Conservation (phyloP, 257 asterid species). For the Primulina eburnea region DNA sequence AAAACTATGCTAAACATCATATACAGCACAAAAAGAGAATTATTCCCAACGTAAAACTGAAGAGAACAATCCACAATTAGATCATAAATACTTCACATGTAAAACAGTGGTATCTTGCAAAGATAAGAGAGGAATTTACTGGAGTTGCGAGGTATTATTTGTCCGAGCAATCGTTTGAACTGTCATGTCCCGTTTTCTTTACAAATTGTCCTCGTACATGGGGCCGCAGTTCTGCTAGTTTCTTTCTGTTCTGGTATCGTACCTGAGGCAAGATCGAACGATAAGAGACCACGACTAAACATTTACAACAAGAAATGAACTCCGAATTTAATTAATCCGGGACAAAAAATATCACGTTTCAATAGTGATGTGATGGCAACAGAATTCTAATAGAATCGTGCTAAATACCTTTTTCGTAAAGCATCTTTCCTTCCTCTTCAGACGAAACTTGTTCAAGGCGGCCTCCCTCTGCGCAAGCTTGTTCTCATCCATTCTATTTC, state of each 20-base stretch:
- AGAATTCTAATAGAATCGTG: neutral
- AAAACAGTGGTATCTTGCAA: slow-evolving; percentile 1
- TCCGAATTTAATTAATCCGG: no score
- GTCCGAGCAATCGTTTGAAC: slow-evolving; percentile 44
- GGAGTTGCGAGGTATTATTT: slow-evolving; percentile 27
- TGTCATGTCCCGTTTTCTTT: slow-evolving; percentile 40
- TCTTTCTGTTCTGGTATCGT: slow-evolving; percentile 54
- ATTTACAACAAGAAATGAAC: slow-evolving; percentile 8
- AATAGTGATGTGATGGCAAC: slow-evolving; percentile 4
- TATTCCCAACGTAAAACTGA: neutral
- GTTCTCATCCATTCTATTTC: slow-evolving; percentile 45
- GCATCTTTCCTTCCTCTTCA: slow-evolving; percentile 74
- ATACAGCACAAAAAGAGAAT: neutral
- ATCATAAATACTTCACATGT: neutral
- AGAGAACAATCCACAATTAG: neutral
- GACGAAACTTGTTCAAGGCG: slow-evolving; percentile 68
- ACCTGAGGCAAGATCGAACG: slow-evolving; percentile 32
- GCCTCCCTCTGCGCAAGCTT: slow-evolving; percentile 59
- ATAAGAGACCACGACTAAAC: slow-evolving; percentile 13
- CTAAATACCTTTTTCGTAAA: slow-evolving; percentile 58
- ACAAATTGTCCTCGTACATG: slow-evolving; percentile 64
- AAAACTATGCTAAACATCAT: neutral
- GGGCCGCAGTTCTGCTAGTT: slow-evolving; percentile 65
- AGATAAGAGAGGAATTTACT: slow-evolving; percentile 17
- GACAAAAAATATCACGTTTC: neutral